A percentile compares a stretch with the other conserved stretches of the same genome.
These are phyloP conservation scores for Didymella segeticola DNA, from an alignment of 2,329 filamentous ascomycete genomes.

Conservation along the genomic window DNA sequence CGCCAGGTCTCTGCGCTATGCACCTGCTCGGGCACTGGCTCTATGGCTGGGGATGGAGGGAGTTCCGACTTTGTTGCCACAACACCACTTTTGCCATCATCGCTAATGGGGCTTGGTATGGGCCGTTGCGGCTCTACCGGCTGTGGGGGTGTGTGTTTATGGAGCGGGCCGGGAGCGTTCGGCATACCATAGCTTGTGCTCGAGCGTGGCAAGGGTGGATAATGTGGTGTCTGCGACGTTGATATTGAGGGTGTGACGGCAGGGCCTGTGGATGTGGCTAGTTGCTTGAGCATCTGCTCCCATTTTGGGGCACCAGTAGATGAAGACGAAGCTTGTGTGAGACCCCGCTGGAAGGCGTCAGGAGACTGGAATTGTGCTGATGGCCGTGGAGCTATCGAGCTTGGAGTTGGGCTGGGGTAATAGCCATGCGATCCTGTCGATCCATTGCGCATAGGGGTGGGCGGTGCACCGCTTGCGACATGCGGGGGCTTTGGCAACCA, in stretches of 20 bases:
- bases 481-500: conserved; percentile 45
- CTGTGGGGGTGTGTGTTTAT: conserved; percentile 24
- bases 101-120: conserved; percentile 43
- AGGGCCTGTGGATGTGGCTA: conserved; percentile 30
- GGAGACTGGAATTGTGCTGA: conserved; percentile 52
- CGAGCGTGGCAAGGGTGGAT: conserved; percentile 23
- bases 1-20: conserved; percentile 45
- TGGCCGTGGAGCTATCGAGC: conserved; percentile 29
- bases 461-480: conserved; percentile 12
- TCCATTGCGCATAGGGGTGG: conserved; percentile 5
- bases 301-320: conserved; percentile 36
- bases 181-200: conserved; percentile 26
- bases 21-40: conserved; percentile 15
- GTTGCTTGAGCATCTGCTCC: conserved; percentile 45
- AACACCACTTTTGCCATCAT: conserved; percentile 33
- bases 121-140: conserved; percentile 35
- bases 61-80: conserved; percentile 13
- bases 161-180: conserved; percentile 18
- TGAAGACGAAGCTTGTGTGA: conserved; percentile 35
- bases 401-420: conserved; percentile 11
- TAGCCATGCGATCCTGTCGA: conserved; percentile 11
- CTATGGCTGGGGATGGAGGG: conserved; percentile 1
- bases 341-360: conserved; percentile 54
- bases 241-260: conserved; percentile 13
- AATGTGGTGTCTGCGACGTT: conserved; percentile 23